A percentile compares a stretch with the other conserved stretches of the same genome.
phyloP scores from a whole-genome alignment of 1,284 basidiomycete species.

The Leccinum laetum region DNA sequence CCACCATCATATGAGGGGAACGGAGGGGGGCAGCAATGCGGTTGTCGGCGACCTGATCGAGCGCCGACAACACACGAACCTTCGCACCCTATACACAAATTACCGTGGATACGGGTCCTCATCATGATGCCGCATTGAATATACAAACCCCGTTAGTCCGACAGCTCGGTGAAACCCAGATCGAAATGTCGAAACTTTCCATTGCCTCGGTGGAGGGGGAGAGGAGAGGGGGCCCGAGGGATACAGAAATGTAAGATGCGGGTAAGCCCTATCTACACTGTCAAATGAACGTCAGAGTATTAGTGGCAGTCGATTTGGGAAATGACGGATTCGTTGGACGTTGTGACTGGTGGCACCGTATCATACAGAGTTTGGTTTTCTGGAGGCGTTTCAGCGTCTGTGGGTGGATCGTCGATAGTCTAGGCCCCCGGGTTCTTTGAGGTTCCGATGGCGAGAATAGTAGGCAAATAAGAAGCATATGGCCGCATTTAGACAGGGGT shows the following conservation, averaged over 20 bases:
- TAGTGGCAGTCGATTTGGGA: not conserved
- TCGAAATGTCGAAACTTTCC: not conserved
- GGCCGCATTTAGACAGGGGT: not conserved
- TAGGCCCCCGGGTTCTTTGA: not conserved
- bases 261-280: not conserved
- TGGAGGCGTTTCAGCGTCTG: not conserved
- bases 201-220: not conserved
- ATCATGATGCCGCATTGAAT: not conserved
- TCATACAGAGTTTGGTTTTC: not conserved
- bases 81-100: not conserved
- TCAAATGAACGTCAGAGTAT: not conserved
- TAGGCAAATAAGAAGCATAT: not conserved
- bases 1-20: not conserved
- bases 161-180: not conserved
- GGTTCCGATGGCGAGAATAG: not conserved
- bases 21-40: not conserved
- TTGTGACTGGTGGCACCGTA: not conserved
- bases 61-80: not conserved
- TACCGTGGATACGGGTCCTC: not conserved
- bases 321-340: not conserved
- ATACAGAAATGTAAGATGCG: not conserved
- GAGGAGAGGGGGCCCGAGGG: not conserved
- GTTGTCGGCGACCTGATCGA: not conserved
- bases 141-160: not conserved
- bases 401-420: not conserved